Evolutionary conservation across 345 rosid genomes (phyloP), one percentile per base, ranked within the genome.

Genomic region (Corchorus capsularis): DNA sequence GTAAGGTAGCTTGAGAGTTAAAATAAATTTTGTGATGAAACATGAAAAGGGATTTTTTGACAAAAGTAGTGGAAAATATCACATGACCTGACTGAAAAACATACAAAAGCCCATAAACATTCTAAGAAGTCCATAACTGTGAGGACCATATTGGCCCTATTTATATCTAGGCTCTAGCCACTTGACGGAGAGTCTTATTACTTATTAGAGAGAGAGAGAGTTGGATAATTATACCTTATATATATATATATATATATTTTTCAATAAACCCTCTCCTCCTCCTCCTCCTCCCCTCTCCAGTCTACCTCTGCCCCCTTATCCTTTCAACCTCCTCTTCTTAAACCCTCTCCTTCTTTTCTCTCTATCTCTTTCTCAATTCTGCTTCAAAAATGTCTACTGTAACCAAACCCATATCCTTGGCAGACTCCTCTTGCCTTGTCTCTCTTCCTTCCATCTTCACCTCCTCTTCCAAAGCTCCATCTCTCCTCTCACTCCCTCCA

Each of bases 331-430:
- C 46, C 15, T 34, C 45, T 50, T 15, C 73, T 50, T 50, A 50
- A 16, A 50, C 46, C 75, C 20, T 19, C 41, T 14, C 78, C 79
- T 85, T 63, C 10, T 76, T 63, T 68, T 22, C 52, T 43, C 72
- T 2, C 72, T 53, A 6, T 70, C 80, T 75, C 83, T 47, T 71
- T 61, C 83, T 13, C 72, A 55, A 60, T 60, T 61, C 69, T 70
- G 66, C 59, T 43, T 19, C 72, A 20, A 55, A 54, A 22, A 88
- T 89, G 93, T 79, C 86, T 76, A 75, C 89, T 41, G 70, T 87
- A 1, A 72, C 88, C 70, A 88, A 83, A 82, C 85, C 90, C 73
- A 66, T 92, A 61, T 82, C 94, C 52, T 81, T 85, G 83, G 86
- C 89, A 0, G 94, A 87, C 76, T 88, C 93, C 16, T 77, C 81